Percentiles rank a stretch among this genome's conserved stretches.
These are phyloP conservation scores for Penicillium capsulatum DNA, from an alignment of 2,329 filamentous ascomycete species.

Conservation along the genomic window DNA sequence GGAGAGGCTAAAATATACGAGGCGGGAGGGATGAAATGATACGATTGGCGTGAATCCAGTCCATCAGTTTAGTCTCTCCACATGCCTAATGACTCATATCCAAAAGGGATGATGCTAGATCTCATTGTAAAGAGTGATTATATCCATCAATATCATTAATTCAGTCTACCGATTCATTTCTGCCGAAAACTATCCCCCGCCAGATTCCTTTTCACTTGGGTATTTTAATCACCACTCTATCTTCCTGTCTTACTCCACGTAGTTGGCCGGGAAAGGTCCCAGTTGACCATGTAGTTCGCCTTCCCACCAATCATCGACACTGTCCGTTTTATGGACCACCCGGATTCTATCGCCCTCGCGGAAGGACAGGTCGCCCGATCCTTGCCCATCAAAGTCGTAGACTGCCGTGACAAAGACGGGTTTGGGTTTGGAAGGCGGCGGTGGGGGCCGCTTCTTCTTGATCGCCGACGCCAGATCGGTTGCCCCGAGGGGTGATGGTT, in stretches of 20 bases:
- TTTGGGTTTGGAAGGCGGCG: conserved; percentile 59
- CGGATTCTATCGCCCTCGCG: conserved; percentile 72
- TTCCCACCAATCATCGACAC: conserved; percentile 83
- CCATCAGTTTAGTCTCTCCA: no score
- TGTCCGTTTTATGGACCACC: conserved; percentile 72
- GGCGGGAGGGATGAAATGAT: no score
- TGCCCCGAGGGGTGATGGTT: background rate
- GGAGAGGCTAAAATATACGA: no score
- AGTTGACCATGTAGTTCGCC: conserved; percentile 68
- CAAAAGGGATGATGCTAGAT: no score
- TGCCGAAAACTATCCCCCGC: no score
- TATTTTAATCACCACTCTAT: no score
- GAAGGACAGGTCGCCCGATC: conserved; percentile 67
- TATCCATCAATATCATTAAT: no score
- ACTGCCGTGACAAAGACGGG: conserved; percentile 61
- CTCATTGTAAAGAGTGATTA: no score
- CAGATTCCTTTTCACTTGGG: no score
- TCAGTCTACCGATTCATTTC: no score
- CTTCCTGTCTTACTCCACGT: conserved; percentile 51
- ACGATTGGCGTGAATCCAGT: no score
- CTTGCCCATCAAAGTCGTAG: conserved; percentile 70
- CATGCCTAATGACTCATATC: no score
- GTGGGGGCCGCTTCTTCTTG: conserved; percentile 74
- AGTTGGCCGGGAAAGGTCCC: conserved; percentile 80
- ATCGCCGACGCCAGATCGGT: conserved; percentile 28